These are phyloP conservation scores for Suillus clintonianus DNA, from an alignment of 768 basidiomycete species.

Conservation along the genomic window DNA sequence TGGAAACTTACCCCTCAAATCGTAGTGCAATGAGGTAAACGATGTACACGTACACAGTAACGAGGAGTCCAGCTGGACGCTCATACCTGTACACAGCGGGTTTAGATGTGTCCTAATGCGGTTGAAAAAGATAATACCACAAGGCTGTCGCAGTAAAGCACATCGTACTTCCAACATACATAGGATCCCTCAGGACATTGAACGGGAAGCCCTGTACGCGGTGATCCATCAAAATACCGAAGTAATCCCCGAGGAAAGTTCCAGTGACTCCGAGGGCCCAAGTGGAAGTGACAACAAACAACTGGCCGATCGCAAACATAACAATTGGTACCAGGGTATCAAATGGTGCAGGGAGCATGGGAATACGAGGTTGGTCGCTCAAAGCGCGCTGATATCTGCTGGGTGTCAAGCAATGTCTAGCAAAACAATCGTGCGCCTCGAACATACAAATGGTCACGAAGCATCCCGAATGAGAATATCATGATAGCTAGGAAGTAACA, in stretches of 20 bases:
- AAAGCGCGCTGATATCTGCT: constrained; percentile 77
- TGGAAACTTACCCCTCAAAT: constrained; percentile 79
- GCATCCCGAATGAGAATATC: constrained; percentile 84
- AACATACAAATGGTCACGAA: constrained; percentile 84
- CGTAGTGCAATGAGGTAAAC: constrained; percentile 82
- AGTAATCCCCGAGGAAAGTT: constrained; percentile 86
- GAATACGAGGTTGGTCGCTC: constrained; percentile 67
- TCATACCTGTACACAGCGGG: constrained; percentile 60
- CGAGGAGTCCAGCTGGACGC: constrained; percentile 78
- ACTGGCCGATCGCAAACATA: constrained; percentile 73
- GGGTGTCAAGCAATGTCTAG: neutral
- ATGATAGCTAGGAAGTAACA: constrained; percentile 85
- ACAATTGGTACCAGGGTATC: constrained; percentile 58
- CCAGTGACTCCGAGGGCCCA: constrained; percentile 93
- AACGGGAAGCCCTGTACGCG: constrained; percentile 97
- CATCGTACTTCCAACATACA: constrained; percentile 96
- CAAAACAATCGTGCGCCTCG: neutral
- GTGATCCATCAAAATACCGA: constrained; percentile 84
- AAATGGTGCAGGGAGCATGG: constrained; percentile 66
- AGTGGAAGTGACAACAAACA: constrained; percentile 86
- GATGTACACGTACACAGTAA: constrained; percentile 81
- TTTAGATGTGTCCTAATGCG: neutral
- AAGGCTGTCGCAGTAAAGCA: constrained; percentile 85
- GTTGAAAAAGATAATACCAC: constrained; percentile 55
- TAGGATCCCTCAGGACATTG: constrained; percentile 89